Conservation (phyloP, 73 alveolate species). For the Breviolum minutum region DNA sequence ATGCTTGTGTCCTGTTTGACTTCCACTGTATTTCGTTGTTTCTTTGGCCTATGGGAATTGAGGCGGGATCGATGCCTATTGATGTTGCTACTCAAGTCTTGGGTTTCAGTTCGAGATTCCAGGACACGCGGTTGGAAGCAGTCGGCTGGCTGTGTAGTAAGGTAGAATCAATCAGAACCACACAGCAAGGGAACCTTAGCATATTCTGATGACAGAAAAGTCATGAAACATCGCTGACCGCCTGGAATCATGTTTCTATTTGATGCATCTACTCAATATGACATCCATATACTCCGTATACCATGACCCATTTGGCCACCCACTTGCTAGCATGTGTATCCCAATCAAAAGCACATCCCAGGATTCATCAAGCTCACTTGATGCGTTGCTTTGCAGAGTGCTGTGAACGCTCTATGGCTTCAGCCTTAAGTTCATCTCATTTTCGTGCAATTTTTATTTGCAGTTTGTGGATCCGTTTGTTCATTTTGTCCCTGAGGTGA, state of each 20-base stretch:
- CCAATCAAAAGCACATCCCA: neutral
- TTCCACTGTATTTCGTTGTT: no score
- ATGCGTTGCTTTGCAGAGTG: slow-evolving; percentile 18
- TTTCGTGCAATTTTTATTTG: neutral
- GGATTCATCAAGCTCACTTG: neutral
- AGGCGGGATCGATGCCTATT: neutral
- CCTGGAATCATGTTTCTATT: neutral
- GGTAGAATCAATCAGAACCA: neutral
- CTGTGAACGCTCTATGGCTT: slow-evolving; percentile 16
- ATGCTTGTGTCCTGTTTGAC: no score
- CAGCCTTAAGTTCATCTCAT: neutral
- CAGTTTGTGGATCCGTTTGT: neutral
- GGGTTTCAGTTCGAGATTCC: neutral
- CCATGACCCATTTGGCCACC: neutral
- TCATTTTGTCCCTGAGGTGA: neutral
- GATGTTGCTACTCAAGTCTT: neutral
- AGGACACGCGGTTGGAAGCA: neutral
- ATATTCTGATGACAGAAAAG: neutral
- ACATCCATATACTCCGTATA: neutral
- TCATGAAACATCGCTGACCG: neutral
- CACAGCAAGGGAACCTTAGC: neutral
- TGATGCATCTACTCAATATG: neutral
- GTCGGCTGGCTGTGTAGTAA: neutral
- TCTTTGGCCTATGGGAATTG: no score
- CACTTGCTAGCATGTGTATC: no score